Base-by-base conservation (phyloP, 345 rosid species). In the Gossypium raimondii region DNA sequence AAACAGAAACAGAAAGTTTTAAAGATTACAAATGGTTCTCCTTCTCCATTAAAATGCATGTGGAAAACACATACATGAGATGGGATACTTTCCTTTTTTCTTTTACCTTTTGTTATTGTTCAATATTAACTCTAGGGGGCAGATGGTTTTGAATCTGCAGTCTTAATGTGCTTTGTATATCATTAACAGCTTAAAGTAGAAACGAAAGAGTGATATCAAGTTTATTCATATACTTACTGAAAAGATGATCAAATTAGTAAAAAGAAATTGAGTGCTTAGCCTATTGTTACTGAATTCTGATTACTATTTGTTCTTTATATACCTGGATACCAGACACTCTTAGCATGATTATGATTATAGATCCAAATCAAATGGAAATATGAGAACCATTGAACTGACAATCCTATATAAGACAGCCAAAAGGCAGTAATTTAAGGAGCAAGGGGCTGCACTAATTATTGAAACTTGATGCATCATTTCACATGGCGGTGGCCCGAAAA, bases 1-100 rank as follows among this genome's bases (percentile, higher is more conserved):
- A 87, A 84, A 65, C 87, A 78, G 73, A 85, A 70, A 81, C 87
- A 78, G 73, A 85, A 72, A 81, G 78, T 89, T 68, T 75, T 88
- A 56, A 85, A 84, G 81, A 78, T 89, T 44, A 70, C 81, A 53
- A 63, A 78, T 57, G 73, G 82, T 65, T 81, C 87, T 78, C 82
- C 41, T 34, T 34, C 41, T 34, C 41, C 87, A 18, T 51, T 86
- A 13, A 84, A 81, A 82, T 84, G 91, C 61, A 59, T 90, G 57
- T 92, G 97, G 97, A 94, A 79, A 82, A 75, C 82, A 25, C 74
- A 82, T 5, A 11, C 70, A 72, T 60, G 55, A 79, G 74, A 63
- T 11, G 17, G 11, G 9, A 61, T 16, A 7, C 18, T 20, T 17
- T 24, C 4, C 10, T 66, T 38, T 43, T 20, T 45, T 17, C 1